Percentiles rank a stretch among this genome's conserved stretches.
phyloP scores from a whole-genome alignment of 257 asterid species.

The Eustoma russellianum region DNA sequence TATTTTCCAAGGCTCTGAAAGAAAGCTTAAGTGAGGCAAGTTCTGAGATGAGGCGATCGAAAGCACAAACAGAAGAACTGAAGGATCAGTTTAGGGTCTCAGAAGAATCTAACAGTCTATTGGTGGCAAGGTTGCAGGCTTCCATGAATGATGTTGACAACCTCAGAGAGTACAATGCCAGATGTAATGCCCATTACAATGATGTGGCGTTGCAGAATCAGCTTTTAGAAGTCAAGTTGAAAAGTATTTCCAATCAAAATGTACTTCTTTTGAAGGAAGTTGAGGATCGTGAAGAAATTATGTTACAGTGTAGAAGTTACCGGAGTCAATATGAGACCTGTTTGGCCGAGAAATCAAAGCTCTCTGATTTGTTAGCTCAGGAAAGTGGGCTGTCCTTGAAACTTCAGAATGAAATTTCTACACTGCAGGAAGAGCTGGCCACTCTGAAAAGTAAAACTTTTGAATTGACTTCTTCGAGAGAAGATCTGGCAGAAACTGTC shows the following conservation, averaged over 20 bases:
- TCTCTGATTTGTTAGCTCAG: slow-evolving; percentile 47
- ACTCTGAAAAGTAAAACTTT: slow-evolving; percentile 37
- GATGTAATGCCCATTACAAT: slow-evolving; percentile 40
- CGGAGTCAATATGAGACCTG: slow-evolving; percentile 52
- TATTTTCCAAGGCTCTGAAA: slow-evolving; percentile 61
- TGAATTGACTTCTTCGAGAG: slow-evolving; percentile 40
- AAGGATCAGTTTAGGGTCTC: slow-evolving; percentile 49
- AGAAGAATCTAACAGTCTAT: slow-evolving; percentile 44
- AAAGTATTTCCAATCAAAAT: slow-evolving; percentile 37
- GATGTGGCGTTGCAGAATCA: slow-evolving; percentile 64
- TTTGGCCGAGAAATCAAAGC: slow-evolving; percentile 50
- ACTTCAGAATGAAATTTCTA: slow-evolving; percentile 39
- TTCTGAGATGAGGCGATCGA: slow-evolving; percentile 30
- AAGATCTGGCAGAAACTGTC: slow-evolving; percentile 38
- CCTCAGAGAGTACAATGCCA: slow-evolving; percentile 51
- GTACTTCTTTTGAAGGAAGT: slow-evolving; percentile 47
- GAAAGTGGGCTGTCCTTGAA: slow-evolving; percentile 41
- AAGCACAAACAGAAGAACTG: slow-evolving; percentile 35
- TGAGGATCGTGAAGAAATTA: slow-evolving; percentile 35
- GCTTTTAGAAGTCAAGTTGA: slow-evolving; percentile 50
- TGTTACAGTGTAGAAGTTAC: slow-evolving; percentile 28
- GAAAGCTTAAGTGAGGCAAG: slow-evolving; percentile 50
- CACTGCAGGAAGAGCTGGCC: slow-evolving; percentile 35
- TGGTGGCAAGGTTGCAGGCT: slow-evolving; percentile 53
- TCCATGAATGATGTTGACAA: slow-evolving; percentile 49